Percentiles rank a stretch among this genome's conserved stretches.
phyloP scores from a whole-genome alignment of 345 rosid genomes.

The Firmiana major region DNA sequence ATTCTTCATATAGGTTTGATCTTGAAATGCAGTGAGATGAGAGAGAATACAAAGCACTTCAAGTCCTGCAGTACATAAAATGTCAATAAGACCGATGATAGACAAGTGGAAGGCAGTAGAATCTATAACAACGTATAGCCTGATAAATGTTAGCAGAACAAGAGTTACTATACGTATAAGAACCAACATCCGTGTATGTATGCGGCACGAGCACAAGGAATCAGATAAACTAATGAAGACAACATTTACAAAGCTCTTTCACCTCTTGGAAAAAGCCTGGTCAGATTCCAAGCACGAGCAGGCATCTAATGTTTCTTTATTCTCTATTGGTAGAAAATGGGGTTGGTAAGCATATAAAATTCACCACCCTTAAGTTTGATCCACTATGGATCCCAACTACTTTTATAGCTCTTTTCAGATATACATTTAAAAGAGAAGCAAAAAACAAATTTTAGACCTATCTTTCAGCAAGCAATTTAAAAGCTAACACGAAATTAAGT shows the following conservation, averaged over 20 bases:
- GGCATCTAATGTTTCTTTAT: not conserved
- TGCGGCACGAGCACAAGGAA: not conserved
- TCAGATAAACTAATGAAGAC: not conserved
- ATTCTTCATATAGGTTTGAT: slow-evolving; percentile 83
- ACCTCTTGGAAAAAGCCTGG: not conserved
- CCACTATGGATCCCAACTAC: not conserved
- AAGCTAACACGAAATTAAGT: not conserved
- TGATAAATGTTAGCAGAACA: not conserved
- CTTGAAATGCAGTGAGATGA: slow-evolving; percentile 98
- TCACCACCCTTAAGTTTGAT: not conserved
- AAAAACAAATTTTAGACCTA: not conserved
- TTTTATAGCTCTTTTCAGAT: not conserved
- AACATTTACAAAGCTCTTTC: not conserved
- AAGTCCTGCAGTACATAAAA: slow-evolving; percentile 73
- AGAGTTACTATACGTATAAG: not conserved
- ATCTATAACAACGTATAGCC: not conserved
- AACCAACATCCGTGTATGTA: too few species aligned
- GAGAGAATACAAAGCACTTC: slow-evolving; percentile 98
- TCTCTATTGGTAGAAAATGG: not conserved
- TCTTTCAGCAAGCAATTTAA: not conserved
- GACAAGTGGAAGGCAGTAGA: not conserved
- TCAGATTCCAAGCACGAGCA: not conserved
- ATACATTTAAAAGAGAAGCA: not conserved
- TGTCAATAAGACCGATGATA: slow-evolving; percentile 9
- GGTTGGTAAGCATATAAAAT: not conserved